Evolutionary conservation across 306 rosid genomes (phyloP).

Genomic region (Spatholobus suberectus): DNA sequence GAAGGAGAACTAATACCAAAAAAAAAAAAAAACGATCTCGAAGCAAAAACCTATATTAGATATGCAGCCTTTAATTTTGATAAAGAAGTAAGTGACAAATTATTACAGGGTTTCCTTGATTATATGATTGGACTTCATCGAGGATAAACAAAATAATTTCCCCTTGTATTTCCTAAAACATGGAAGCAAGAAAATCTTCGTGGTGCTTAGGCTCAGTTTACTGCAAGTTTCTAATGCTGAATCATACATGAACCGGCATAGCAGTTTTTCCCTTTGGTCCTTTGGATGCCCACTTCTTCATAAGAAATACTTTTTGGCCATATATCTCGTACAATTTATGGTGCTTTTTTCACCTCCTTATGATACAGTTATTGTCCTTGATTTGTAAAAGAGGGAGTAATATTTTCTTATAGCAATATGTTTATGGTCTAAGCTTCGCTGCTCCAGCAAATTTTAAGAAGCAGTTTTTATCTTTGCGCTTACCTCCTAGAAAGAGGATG

Average conservation of each 20-base stretch:
- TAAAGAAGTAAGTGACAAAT: conserved; percentile 76
- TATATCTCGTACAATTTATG: conserved; percentile 3
- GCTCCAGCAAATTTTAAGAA: not conserved
- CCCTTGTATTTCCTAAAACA: conserved; percentile 86
- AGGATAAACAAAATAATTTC: conserved; percentile 87
- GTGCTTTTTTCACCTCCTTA: conserved; percentile 17
- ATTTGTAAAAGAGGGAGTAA: not conserved
- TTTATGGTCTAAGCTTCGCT: not conserved
- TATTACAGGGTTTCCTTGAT: conserved; percentile 86
- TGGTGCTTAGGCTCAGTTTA: conserved; percentile 89
- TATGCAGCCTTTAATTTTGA: conserved; percentile 82
- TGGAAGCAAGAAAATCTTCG: conserved; percentile 88
- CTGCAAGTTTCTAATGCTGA: conserved; percentile 60
- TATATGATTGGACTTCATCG: conserved; percentile 68
- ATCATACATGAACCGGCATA: conserved; percentile 2
- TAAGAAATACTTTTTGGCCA: conserved; percentile 8
- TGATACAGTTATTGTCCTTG: not conserved
- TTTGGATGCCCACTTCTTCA: conserved; percentile 15
- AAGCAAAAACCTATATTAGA: conserved; percentile 39
- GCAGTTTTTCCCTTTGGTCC: conserved; percentile 22
- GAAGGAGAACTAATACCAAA: too few species aligned
- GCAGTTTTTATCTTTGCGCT: not conserved
- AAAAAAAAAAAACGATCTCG: too few species aligned
- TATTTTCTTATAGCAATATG: not conserved
- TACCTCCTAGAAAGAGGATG: conserved; percentile 22